Base-by-base conservation (phyloP, 2,329 filamentous ascomycete species). In the Chaetomium strumarium region DNA sequence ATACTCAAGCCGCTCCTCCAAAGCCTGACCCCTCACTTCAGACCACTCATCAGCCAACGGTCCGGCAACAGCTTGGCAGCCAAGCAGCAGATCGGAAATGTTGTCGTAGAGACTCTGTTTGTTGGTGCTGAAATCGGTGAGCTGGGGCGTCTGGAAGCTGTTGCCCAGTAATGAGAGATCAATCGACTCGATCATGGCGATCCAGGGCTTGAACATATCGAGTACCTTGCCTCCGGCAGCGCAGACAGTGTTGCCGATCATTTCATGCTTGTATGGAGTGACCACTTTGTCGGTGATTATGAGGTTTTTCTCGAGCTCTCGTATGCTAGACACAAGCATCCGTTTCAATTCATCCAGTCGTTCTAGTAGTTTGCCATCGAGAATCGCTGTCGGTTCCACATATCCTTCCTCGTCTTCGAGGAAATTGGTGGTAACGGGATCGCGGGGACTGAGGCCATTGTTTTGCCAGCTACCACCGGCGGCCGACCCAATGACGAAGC, bases 1-100 rank as follows among this genome's bases (percentile, higher is more conserved):
- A 57, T 88, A 85, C 58, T 86, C 87, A 24, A 97, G 71, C 19
- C 93, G 84, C 60, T 89, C 89, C 64, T 96, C 92, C 30, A 99
- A 75, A 8, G 91, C 88, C 66, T 95, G 90, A 1, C 90, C 90
- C 40, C 90, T 84, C n/a, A 91, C 77, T 66, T 96, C 90, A 4
- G 91, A 83, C 93, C 93, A 99, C 70, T 99, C 93, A 66, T 99
- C 93, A 9, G 86, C 88, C 40, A 99, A 71, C 6, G 93, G 93
- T 9, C 89, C 89, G 6, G 90, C 88, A n/a, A 97, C 86, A 20
- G 88, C 84, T 70, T 99, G 93, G 64, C 91, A 96, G 53, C 86
- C 84, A 46, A 96, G 72, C 4, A 97, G 73, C 29, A 99, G 79
- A 66, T 97, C 93, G 9, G 90, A 91, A 51, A 96, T 86, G 54